Base-by-base conservation (phyloP, 2,329 filamentous ascomycete genomes). In the Colletotrichum higginsianum region DNA sequence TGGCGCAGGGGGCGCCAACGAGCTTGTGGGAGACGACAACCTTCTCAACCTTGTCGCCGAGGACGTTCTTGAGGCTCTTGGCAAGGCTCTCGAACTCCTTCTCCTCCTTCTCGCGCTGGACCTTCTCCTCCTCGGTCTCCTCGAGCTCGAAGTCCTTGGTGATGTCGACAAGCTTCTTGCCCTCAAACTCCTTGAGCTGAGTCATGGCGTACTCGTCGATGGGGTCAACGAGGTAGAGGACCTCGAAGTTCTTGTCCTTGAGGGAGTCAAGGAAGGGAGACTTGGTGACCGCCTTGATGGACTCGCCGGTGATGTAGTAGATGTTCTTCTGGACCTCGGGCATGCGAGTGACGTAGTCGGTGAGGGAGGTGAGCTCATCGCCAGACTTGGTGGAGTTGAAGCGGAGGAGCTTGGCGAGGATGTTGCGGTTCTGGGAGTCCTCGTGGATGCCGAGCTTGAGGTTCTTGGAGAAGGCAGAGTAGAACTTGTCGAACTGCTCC, bases 401-500 rank as follows among this genome's bases (percentile, higher is more conserved):
- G 85, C 96, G 95, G 82, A 99, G 94, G 74, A 99, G 94, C 94
- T 98, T 99, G 86, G 96, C 96, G 75, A 99, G 94, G 77, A 89
- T 85, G 79, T 87, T 86, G 83, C 96, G 94, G 93, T 99, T 99
- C 91, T 98, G 96, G 74, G 94, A 93, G 85, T 99, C 96, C 90
- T 99, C 96, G 91, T 99, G 96, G 87, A 99, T 98, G 87, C 96
- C 96, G 76, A 99, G 95, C 94, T 99, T 99, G 86, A 99, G 92
- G 93, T 99, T 99, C 94, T 99, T 99, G 91, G 92, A 93, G 91
- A 99, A 99, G 80, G 96, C 96, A 82, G 88, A 89, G 92, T 99
- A 99, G 93, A 99, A 99, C 92, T 99, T 99, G 92, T 99, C 96
- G 85, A 99, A 99, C 86, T 98, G 94, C 92, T 99, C 96, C 87